Conservation (phyloP, 805 yeast species). For the Yamadazyma laniorum region DNA sequence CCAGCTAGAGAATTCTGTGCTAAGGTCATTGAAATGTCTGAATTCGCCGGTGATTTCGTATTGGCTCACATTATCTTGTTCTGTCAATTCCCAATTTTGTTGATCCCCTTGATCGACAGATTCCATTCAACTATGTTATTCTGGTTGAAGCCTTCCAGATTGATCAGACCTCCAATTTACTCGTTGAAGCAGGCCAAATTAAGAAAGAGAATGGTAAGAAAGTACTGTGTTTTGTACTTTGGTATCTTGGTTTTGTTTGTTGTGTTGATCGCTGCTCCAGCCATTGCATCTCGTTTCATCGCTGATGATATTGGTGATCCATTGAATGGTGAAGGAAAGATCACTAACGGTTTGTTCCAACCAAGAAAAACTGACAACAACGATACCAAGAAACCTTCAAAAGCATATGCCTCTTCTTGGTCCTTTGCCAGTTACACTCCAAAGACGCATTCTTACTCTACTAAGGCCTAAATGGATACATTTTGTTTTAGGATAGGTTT, state of each 20-base stretch:
- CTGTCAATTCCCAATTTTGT: slow-evolving; percentile 82
- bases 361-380: slow-evolving; percentile 80
- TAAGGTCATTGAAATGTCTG: slow-evolving; percentile 89
- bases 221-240: slow-evolving; percentile 83
- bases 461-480: slow-evolving; percentile 41
- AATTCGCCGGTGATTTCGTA: slow-evolving; percentile 94
- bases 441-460: slow-evolving; percentile 52
- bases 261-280: slow-evolving; percentile 86
- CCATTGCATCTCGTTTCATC: slow-evolving; percentile 66
- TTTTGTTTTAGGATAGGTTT: slow-evolving; percentile 3
- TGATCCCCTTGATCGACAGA: slow-evolving; percentile 86
- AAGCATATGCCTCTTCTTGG: slow-evolving; percentile 45
- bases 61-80: slow-evolving; percentile 88
- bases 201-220: slow-evolving; percentile 96
- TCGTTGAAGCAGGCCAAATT: slow-evolving; percentile 94
- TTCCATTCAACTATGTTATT: slow-evolving; percentile 98
- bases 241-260: slow-evolving; percentile 65
- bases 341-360: slow-evolving; percentile 71
- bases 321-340: slow-evolving; percentile 27
- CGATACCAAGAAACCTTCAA: slow-evolving; percentile 62
- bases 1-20: slow-evolving; percentile 95
- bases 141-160: slow-evolving; percentile 97
- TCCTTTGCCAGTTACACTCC: slow-evolving; percentile 38
- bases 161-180: slow-evolving; percentile 96
- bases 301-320: slow-evolving; percentile 37